Conservation (phyloP, 2,329 filamentous ascomycete genomes). For the Curvularia eragrostidis region DNA sequence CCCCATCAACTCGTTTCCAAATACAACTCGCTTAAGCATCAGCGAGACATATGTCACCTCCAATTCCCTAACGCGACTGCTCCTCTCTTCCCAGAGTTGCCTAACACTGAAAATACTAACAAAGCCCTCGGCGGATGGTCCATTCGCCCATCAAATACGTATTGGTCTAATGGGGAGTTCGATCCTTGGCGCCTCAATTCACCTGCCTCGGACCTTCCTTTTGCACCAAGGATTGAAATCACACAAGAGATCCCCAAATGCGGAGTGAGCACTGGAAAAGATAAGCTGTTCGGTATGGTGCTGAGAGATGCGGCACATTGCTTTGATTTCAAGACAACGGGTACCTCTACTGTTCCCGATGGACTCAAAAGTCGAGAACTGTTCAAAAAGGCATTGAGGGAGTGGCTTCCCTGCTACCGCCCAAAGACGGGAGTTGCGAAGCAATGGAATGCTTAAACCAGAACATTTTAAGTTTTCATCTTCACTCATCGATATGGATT, state of each 20-base stretch:
- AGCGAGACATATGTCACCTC: constrained; percentile 57
- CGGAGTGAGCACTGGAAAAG: constrained; percentile 43
- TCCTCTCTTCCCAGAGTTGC: constrained; percentile 49
- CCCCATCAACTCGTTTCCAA: constrained; percentile 57
- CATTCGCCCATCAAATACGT: constrained; percentile 60
- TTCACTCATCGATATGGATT: background rate
- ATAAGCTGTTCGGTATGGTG: constrained; percentile 57
- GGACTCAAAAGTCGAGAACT: constrained; percentile 1
- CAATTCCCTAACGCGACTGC: constrained; percentile 17
- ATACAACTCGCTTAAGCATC: constrained; percentile 56
- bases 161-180: constrained; percentile 59
- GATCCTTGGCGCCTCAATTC: constrained; percentile 59
- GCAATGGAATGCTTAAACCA: background rate
- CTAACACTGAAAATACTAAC: constrained; percentile 50
- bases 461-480: background rate
- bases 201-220: constrained; percentile 37
- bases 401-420: background rate
- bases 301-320: constrained; percentile 32
- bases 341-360: background rate
- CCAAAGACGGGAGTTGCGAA: background rate
- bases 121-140: constrained; percentile 58
- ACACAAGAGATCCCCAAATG: constrained; percentile 36
- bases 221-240: constrained; percentile 46
- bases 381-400: background rate
- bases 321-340: constrained; percentile 2